Conservation (phyloP, 176 grass and related monocot genomes). For the Oryza rufipogon region DNA sequence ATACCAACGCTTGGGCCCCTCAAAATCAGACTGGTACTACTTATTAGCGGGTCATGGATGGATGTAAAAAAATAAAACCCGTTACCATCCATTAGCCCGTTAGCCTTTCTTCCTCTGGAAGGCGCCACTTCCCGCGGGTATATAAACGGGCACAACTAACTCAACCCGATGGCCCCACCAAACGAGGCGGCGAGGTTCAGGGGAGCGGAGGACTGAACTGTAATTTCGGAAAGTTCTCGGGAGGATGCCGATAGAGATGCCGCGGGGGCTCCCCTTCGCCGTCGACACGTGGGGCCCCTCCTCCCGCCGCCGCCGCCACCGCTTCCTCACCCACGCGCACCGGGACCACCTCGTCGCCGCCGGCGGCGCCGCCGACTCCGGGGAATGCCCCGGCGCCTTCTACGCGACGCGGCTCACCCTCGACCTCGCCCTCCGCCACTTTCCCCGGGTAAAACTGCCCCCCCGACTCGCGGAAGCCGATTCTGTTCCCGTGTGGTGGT, state of each 20-base stretch:
- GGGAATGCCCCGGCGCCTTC: conserved; percentile 38
- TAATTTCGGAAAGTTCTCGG: background rate
- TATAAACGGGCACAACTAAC: conserved; percentile 19
- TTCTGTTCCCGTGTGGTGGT: background rate
- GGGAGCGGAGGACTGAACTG: background rate
- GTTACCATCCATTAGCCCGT: background rate
- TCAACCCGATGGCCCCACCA: background rate
- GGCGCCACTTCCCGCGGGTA: conserved; percentile 11
- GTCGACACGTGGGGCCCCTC: conserved; percentile 79
- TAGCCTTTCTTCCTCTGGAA: conserved; percentile 41
- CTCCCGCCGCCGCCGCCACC: conserved; percentile 56
- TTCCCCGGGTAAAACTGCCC: conserved; percentile 47
- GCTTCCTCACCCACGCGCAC: conserved; percentile 84
- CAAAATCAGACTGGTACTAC: background rate
- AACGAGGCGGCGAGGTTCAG: background rate
- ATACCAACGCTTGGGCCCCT: too few relatives aligned
- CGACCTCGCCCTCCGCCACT: conserved; percentile 54
- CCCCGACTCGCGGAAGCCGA: background rate
- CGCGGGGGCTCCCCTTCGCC: conserved; percentile 73
- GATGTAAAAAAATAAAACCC: background rate
- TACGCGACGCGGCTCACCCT: conserved; percentile 79
- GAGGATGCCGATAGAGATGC: conserved; percentile 95
- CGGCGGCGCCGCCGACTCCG: conserved; percentile 27
- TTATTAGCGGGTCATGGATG: background rate
- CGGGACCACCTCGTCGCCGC: conserved; percentile 63